A percentile compares a stretch with the other conserved stretches of the same genome.
phyloP scores from a whole-genome alignment of 169 alveolate species.

The Eimeria necatrix region DNA sequence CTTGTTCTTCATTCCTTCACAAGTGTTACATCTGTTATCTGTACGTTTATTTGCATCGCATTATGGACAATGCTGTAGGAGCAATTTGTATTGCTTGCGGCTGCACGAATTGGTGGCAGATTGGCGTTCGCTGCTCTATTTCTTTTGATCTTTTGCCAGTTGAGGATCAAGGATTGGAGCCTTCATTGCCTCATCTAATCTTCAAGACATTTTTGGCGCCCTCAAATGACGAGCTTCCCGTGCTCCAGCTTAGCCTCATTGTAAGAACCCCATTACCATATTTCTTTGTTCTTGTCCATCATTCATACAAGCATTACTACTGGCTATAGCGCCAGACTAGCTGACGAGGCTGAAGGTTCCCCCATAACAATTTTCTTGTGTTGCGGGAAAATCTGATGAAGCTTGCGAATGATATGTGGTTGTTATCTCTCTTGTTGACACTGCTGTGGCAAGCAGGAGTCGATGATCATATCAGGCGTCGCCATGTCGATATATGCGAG shows the following conservation, averaged over 20 bases:
- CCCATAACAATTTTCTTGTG: too few relatives aligned
- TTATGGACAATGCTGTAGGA: neutral
- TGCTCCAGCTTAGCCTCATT: slow-evolving; percentile 9
- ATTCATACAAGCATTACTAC: too few relatives aligned
- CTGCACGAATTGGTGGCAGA: neutral
- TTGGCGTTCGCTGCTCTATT: neutral
- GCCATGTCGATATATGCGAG: neutral
- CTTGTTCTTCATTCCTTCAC: slow-evolving; percentile 73
- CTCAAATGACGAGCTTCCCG: slow-evolving; percentile 37
- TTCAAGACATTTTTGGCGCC: slow-evolving; percentile 54
- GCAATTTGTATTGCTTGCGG: neutral
- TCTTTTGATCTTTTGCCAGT: neutral
- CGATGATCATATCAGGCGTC: neutral
- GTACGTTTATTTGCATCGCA: neutral
- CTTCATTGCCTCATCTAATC: slow-evolving; percentile 45
- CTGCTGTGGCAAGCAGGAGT: neutral
- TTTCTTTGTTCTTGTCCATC: neutral
- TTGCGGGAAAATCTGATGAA: too few relatives aligned
- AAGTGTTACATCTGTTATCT: slow-evolving; percentile 52
- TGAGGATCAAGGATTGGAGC: neutral
- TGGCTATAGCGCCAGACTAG: too few relatives aligned
- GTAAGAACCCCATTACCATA: neutral
- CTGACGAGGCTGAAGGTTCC: too few relatives aligned
- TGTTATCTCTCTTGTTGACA: neutral
- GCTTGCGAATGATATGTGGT: too few relatives aligned